Evolutionary conservation across 805 yeast genomes (phyloP).

Genomic region (Suhomyces faveliae): DNA sequence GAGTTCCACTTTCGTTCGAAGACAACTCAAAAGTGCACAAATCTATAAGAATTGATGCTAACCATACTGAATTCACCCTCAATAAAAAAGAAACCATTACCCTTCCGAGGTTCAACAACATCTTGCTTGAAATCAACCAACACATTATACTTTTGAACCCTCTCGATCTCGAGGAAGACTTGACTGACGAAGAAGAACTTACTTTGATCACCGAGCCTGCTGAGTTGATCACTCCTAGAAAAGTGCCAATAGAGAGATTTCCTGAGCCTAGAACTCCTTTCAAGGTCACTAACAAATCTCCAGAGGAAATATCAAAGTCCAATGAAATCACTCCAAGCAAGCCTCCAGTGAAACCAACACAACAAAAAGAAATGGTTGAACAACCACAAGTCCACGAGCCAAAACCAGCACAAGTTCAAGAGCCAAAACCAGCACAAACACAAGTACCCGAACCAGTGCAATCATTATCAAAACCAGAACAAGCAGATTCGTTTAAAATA

Average conservation of each 20-base stretch:
- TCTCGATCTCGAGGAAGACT: conserved; percentile 40
- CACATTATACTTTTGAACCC: conserved; percentile 54
- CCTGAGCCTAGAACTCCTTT: conserved; percentile 7
- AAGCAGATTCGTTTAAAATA: conserved; percentile 8
- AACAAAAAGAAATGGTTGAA: too few species aligned
- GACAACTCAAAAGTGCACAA: conserved; percentile 20
- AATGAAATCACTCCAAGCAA: conserved; percentile 11
- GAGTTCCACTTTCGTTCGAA: conserved; percentile 19
- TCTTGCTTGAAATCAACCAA: conserved; percentile 72
- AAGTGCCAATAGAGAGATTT: conserved; percentile 2
- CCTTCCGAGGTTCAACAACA: conserved; percentile 61
- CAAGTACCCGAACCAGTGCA: too few species aligned
- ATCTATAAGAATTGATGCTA: conserved; percentile 40
- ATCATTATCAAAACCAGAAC: background rate
- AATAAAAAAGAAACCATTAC: conserved; percentile 60
- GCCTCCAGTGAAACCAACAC: background rate
- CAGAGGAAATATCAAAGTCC: background rate
- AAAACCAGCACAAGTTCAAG: background rate
- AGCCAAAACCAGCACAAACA: background rate
- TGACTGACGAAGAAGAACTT: conserved; percentile 44
- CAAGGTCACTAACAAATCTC: background rate
- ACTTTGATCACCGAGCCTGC: conserved; percentile 2
- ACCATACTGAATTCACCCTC: conserved; percentile 55
- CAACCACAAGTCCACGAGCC: background rate
- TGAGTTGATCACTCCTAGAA: conserved; percentile 8